Evolutionary conservation across 2,329 filamentous ascomycete species (phyloP).

Genomic region (Fragosphaeria purpurea): DNA sequence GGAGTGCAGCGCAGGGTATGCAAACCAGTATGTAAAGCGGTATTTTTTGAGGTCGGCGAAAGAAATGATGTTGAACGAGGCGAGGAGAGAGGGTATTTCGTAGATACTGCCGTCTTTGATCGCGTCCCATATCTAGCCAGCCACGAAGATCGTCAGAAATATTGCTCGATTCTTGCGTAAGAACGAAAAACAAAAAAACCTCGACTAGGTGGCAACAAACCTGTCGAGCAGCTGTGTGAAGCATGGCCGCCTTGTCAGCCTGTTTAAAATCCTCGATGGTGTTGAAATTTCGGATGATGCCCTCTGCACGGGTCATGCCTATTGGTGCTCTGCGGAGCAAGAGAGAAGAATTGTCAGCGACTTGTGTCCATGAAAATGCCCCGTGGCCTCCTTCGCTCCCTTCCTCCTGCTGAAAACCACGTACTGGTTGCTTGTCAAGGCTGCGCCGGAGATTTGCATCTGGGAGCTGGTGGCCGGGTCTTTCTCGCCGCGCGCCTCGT

Average conservation of each 20-base stretch:
- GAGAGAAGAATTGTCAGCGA: background rate
- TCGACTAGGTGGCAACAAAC: slow-evolving; percentile 33
- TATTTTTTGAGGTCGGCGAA: slow-evolving; percentile 97
- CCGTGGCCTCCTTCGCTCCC: background rate
- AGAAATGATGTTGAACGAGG: slow-evolving; percentile 80
- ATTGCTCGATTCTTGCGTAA: too few relatives aligned
- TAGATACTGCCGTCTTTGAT: slow-evolving; percentile 96
- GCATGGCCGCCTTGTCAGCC: slow-evolving; percentile 66
- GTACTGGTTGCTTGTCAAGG: slow-evolving; percentile 74
- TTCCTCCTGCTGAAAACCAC: slow-evolving; percentile 23
- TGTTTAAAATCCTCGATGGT: slow-evolving; percentile 89
- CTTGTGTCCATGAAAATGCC: background rate
- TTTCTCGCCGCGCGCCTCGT: slow-evolving; percentile 68
- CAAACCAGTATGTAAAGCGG: slow-evolving; percentile 97
- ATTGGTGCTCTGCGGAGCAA: slow-evolving; percentile 34
- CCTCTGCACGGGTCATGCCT: slow-evolving; percentile 73
- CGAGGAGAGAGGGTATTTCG: slow-evolving; percentile 81
- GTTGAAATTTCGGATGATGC: slow-evolving; percentile 92
- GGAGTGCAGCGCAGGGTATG: slow-evolving; percentile 86
- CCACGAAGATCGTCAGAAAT: background rate
- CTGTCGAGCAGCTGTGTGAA: slow-evolving; percentile 69
- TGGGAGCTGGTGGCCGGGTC: slow-evolving; percentile 67
- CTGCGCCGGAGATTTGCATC: slow-evolving; percentile 83
- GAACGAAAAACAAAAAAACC: slow-evolving; percentile 10
- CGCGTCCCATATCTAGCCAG: slow-evolving; percentile 82